Evolutionary conservation across 1,284 basidiomycete species (phyloP), one percentile per base, ranked within the genome.

Genomic region (Ceratorhiza oryzae-sativae): DNA sequence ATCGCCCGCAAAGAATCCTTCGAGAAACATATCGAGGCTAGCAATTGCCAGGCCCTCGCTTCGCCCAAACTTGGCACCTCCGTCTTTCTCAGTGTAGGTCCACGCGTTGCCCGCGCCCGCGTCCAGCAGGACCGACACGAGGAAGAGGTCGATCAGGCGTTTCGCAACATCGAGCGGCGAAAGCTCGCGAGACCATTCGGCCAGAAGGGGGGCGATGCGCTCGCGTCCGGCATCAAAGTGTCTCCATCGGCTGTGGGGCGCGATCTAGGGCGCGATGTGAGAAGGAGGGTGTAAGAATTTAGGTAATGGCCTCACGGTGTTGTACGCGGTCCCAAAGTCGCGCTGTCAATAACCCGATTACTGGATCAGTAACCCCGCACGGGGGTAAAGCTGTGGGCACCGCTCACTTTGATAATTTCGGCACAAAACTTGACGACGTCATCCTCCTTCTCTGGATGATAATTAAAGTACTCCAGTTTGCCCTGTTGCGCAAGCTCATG

Each of bases 41-140:
- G 95, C 96, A 3, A 98, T 90, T 0, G 91, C 96, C n/a, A 98
- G 83, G 0, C 95, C 96, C 79, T 98, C 96, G 0, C 91, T 94
- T 58, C 96, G 83, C 20, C 84, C 83, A 77, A 93, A 95, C 9
- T 81, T 83, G 77, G 85, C 81, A 0, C 86, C 87, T 0, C 86
- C 86, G 49, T 70, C 63, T 0, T 77, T 79, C 76, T 97, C 95
- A 12, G 82, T 84, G 80, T 92, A 98, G 15, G 80, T 81, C 96
- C 96, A 98, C 18, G 81, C 80, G 74, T 89, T 90, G 0, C 96
- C 96, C 0, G 95, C 96, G 0, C 95, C 96, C 0, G 96, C 96
- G 76, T 98, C 96, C 58, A 98, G 88, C 20, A 98, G 84, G 4
- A 98, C 96, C 4, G 93, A 94, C 20, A 97, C 93, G 73, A 98